Base-by-base conservation (phyloP, 208 protist species). In the Novymonas esmeraldas region DNA sequence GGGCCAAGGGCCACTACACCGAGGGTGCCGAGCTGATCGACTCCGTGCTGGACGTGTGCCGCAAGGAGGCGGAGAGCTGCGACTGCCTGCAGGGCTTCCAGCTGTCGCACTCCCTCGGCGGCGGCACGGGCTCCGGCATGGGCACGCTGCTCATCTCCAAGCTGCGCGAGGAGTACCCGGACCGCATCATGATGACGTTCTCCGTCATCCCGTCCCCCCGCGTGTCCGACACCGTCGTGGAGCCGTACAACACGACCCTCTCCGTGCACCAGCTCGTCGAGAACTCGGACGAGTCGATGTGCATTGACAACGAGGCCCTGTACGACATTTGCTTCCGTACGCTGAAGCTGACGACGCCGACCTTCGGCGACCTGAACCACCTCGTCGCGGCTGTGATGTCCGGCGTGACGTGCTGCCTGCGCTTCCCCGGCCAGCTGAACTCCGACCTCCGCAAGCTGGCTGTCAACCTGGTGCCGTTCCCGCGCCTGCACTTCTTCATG, bases 21-120 rank as follows among this genome's bases (percentile, higher is more conserved):
- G 98, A 99, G 72, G 98, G 98, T 64, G 97, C 96, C 64, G 98
- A 99, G 84, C 82, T 99, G 16, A 97, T 99, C 51, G 98, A 99
- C 64, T 84, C 81, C 28, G 95, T 99, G 16, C 82, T 99, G 28
- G 98, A 99, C 65, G 92, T 98, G 54, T 96, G 99, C 46, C 91
- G 98, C 73, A 99, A 98, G 87, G 98, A 99, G 87, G 97, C 96
- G 44, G 98, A 99, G 83, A 69, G 61, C 69, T 99, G 96, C 81
- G 98, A 99, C 73, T 98, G 95, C 81, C 88, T 99, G 41, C 98
- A 99, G 89, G 98, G 98, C 64, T 99, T 99, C 93, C 98, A 99
- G 81, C 73, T 99, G 33, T 87, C 85, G 41, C 98, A 99, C 95
- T 99, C 98, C 39, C 90, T 99, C 33, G 98, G 98, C 65, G 98